Base-by-base conservation (phyloP, 164 flowering plant species). In the Annona squamosa region DNA sequence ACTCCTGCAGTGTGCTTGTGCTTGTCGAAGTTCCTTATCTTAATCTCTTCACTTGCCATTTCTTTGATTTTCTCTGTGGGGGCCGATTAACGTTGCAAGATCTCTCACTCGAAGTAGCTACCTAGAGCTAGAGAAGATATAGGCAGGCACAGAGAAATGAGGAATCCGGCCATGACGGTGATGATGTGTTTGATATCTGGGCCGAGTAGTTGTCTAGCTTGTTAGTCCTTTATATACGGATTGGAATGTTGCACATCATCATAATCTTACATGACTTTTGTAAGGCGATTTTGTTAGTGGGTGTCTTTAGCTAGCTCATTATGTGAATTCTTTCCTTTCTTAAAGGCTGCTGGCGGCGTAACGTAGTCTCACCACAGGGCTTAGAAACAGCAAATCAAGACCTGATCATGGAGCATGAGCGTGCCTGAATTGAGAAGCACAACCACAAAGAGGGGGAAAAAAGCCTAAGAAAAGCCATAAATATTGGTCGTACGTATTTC, bases 21-120 rank as follows among this genome's bases (percentile, higher is more conserved):
- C 62, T 66, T 75, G 41, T 85, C 80, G 56, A 86, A 90, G 82
- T 77, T 85, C 75, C 91, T 73, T 67, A 88, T 82, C 72, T 47
- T 78, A 59, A 81, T 37, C 78, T 81, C 80, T 44, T 73, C 78
- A 17, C 69, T 61, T 70, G 75, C 79, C 85, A 79, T 77, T 56
- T 9, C 67, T 46, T 44, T 43, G 9, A 16, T 66, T 43, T 1
- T 4, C 13, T 16, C 7, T 3, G 17, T 5, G 45, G 41, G 5
- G 45, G 37, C 37, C 37, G 37, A 26, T 26, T 26, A 26, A 26
- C 37, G 37, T 26, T 3, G 3, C 68, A 66, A 41, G 4, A 64
- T 4, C 44, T 66, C 17, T 4, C 43, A 48, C 5, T 17, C 19
- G 46, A 46, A 10, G n/a, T 66, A n/a, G 9, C 7, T 17, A 2